Base-by-base conservation (phyloP, 805 yeast species). In the Tetrapisispora arboricola region DNA sequence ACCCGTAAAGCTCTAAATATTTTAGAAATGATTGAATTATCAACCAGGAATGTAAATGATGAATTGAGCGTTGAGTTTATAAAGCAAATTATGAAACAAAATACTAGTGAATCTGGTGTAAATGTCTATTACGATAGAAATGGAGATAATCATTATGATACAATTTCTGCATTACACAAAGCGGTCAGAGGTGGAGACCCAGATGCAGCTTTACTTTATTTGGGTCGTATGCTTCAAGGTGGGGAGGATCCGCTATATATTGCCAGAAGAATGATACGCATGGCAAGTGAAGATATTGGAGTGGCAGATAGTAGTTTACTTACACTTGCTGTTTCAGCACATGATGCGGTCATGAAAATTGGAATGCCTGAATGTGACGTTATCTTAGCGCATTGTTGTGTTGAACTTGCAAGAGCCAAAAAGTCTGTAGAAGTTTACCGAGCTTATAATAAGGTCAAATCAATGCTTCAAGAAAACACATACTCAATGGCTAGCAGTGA, bases 361-460 rank as follows among this genome's bases (percentile, higher is more conserved):
- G 99, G 98, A 0, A 68, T 92, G 72, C 98, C 98, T 0, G 98
- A 92, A 54, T 90, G 92, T 2, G 95, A 88, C 57, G 69, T 84
- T 19, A 78, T 86, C 6, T 63, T 92, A 32, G 97, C 87, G 0
- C 97, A 92, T 51, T 87, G 96, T 61, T 88, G 94, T 1, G 86
- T 83, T n/a, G 84, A 88, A 50, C 65, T 92, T 19, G 94, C 96
- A 0, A 64, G 76, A 40, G 94, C 96, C 0, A 76, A 78, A 0
- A 92, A 92, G 60, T 82, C 94, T 9, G 87, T 92, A 6, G 81
- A 80, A 53, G 77, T 92, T 0, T 92, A 92, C 55, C 67, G 87
- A 43, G 94, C 88, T 0, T 79, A 87, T 72, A 71, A 78, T 10
- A 62, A 68, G 24, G 76, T 88, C n/a, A 84, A 78, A 45, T 55